Evolutionary conservation across 2,329 filamentous ascomycete genomes (phyloP), one percentile per base, ranked within the genome.

Genomic region (Colletotrichum musae): DNA sequence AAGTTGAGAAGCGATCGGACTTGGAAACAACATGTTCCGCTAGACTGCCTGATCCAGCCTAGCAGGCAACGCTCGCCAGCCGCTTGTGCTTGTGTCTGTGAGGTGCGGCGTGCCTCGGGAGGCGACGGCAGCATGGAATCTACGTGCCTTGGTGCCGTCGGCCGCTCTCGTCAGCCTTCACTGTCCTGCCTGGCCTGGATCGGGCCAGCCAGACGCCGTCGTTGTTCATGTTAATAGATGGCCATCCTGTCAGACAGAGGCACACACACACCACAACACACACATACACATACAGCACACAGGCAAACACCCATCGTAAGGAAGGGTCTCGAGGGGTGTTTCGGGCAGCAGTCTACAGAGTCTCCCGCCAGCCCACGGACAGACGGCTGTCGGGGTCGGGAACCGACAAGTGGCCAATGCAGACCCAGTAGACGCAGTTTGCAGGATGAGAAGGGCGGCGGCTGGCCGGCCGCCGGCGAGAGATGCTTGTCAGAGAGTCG

Each of bases 101-200:
- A 36, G 7, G 28, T 9, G 28, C 5, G 28, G 41, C 48, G 21
- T 24, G 47, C 43, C 41, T 64, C 47, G 65, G 65, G 52, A 64
- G 58, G 60, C 21, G 59, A 64, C 48, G 65, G 65, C 41, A 21
- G 41, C 65, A n/a, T 43, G 54, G 50, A 57, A 39, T n/a, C n/a
- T 48, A 36, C 21, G 43, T 39, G 63, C 66, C 56, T 62, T 28
- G 56, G 50, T 39, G 63, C 66, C 56, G 66, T 28, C 63, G 50
- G 62, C 48, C 54, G 53, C 63, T 54, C 13, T 48, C 39, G 16
- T 48, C 36, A 21, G 16, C 21, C 52, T 56, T 36, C 32, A 36
- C 32, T 36, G 32, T 7, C 32, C 32, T 36, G 32, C 32, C 32
- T 36, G 32, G 32, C 32, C 32, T 36, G 32, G 32, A 36, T 6